Conservation (phyloP, 805 yeast species). For the Pichia ethanolica region DNA sequence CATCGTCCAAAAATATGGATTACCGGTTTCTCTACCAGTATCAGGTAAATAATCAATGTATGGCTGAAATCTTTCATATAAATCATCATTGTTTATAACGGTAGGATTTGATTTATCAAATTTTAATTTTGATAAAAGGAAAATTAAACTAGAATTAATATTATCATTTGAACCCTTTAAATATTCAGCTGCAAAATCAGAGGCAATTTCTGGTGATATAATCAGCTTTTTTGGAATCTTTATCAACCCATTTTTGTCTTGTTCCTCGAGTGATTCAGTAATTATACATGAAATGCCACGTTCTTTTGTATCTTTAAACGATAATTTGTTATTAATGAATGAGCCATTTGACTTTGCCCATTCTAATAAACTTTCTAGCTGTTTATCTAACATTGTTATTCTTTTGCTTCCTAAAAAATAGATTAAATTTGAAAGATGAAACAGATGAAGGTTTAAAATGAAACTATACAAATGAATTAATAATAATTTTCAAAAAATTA, state of each 20-base stretch:
- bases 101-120: conserved; percentile 24
- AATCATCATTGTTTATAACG: conserved; percentile 7
- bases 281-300: conserved; percentile 32
- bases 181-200: conserved; percentile 18
- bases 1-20: conserved; percentile 62
- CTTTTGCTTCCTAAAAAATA: too few species aligned
- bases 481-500: too few species aligned
- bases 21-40: conserved; percentile 33
- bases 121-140: conserved; percentile 36
- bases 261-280: conserved; percentile 5
- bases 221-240: conserved; percentile 32
- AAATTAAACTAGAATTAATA: conserved; percentile 30
- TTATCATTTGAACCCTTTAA: background rate
- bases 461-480: too few species aligned
- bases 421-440: too few species aligned
- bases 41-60: conserved; percentile 45
- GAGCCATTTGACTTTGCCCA: conserved; percentile 34
- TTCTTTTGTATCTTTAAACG: conserved; percentile 24
- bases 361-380: background rate
- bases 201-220: conserved; percentile 32
- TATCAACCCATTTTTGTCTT: conserved; percentile 21
- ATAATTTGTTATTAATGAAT: conserved; percentile 26
- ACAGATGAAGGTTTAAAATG: too few species aligned
- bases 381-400: background rate
- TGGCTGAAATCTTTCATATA: conserved; percentile 29